Evolutionary conservation across 2,329 filamentous ascomycete genomes (phyloP).

Genomic region (Hymenoscyphus salicellus): DNA sequence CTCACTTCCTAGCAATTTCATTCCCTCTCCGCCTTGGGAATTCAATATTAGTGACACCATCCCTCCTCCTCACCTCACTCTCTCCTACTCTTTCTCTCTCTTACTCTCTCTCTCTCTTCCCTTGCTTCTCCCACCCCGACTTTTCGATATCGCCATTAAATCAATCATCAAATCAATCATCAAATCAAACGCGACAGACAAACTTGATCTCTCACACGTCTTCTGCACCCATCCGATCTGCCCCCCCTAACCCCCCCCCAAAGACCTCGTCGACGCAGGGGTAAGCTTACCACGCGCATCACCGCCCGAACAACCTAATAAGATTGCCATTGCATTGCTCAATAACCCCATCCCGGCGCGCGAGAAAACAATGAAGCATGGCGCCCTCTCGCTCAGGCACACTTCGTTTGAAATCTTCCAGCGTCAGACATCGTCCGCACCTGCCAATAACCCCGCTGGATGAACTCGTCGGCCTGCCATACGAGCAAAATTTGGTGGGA

Average conservation of each 20-base stretch:
- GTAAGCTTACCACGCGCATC: conserved; percentile 1
- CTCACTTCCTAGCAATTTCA: not conserved
- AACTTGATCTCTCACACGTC: not conserved
- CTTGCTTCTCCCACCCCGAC: not conserved
- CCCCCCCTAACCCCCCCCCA: too few relatives aligned
- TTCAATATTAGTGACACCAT: not conserved
- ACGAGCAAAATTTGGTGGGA: conserved; percentile 58
- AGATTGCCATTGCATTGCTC: not conserved
- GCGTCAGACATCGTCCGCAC: too few relatives aligned
- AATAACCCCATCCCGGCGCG: not conserved
- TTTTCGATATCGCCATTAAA: not conserved
- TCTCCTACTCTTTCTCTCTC: not conserved
- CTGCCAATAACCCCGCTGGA: too few relatives aligned
- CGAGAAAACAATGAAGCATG: conserved; percentile 5
- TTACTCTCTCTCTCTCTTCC: not conserved
- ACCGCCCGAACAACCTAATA: not conserved
- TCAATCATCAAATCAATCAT: not conserved
- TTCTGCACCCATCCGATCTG: not conserved
- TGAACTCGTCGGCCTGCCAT: conserved; percentile 52
- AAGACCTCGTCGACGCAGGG: not conserved
- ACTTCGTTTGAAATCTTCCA: not conserved
- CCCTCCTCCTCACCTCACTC: not conserved
- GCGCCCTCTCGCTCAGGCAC: conserved; percentile 1
- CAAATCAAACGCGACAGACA: not conserved
- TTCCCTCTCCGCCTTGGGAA: not conserved